Evolutionary conservation across 2,329 filamentous ascomycete genomes (phyloP), one percentile per base, ranked within the genome.

Genomic region (Sporothrix brasiliensis): DNA sequence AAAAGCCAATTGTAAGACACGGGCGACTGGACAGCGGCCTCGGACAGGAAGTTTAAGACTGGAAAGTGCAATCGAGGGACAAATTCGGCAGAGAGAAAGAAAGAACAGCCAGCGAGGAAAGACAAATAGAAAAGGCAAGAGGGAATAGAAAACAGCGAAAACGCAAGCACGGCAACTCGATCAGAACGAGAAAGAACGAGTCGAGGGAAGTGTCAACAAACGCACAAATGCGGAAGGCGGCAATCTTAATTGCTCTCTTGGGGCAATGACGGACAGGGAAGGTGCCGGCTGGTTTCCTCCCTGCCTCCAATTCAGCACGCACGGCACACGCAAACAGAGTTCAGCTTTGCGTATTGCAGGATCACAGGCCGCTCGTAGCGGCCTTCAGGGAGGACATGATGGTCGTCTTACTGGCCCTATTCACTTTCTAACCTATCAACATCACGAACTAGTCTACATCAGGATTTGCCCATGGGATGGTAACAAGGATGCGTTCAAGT

Each of bases 171-270:
- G n/a, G 54, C 13, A 63, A 24, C 21, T 47, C 39, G n/a, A 27
- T 47, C 44, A 4, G 27, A 39, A 53, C 19, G 27, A 50, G 63
- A 67, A 67, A 49, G 63, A 67, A n/a, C 63, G 41, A 65, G 24
- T 47, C 39, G 44, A 50, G 24, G 44, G 27, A n/a, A 14, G 30
- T 49, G 63, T 67, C 63, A 53, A 67, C 63, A 67, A 67, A 67
- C 49, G 63, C 34, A n/a, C 65, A 34, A 67, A 50, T 54, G 44
- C 50, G 65, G 65, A 67, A 54, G 21, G 65, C 50, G 65, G 65
- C 65, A 67, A 56, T 67, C 50, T 67, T 56, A 54, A 19, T 44
- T 41, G 49, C n/a, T 16, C 34, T 13, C 21, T n/a, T 50, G 16
- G 52, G 30, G 41, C 24, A 34, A 34, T 30, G 34, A 50, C 47